Percentiles rank a stretch among this genome's conserved stretches.
Evolutionary conservation across 768 basidiomycete genomes (phyloP).

Genomic region (Xerocomus spinulosus): DNA sequence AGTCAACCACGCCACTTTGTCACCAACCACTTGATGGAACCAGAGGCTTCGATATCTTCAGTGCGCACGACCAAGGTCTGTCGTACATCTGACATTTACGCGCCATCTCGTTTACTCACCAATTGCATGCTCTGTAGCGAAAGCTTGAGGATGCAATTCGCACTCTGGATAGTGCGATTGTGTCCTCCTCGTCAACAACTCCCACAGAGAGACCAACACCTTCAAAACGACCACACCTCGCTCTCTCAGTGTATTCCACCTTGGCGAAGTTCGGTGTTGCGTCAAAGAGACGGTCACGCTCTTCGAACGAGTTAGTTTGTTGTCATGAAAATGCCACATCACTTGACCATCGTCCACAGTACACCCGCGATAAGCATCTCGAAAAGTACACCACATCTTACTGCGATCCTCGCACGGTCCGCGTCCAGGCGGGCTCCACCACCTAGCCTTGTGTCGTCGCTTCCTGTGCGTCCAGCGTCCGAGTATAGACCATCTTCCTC

Average conservation of each 20-base stretch:
- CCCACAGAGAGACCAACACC: slow-evolving; percentile 32
- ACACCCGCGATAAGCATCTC: slow-evolving; percentile 31
- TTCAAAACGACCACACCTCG: slow-evolving; percentile 50
- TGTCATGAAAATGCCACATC: neutral
- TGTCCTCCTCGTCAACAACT: slow-evolving; percentile 30
- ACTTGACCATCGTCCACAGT: slow-evolving; percentile 1
- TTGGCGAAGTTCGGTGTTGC: slow-evolving; percentile 74
- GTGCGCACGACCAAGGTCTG: slow-evolving; percentile 44
- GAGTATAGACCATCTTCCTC: slow-evolving; percentile 80
- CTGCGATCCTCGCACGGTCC: slow-evolving; percentile 66
- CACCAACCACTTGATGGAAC: slow-evolving; percentile 11
- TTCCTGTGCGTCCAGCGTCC: slow-evolving; percentile 31
- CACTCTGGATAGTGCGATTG: slow-evolving; percentile 61
- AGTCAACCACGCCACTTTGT: slow-evolving; percentile 1
- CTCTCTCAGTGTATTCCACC: slow-evolving; percentile 69
- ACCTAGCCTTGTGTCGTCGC: slow-evolving; percentile 36
- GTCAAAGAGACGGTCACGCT: slow-evolving; percentile 40
- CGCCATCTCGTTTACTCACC: neutral
- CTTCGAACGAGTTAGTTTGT: slow-evolving; percentile 23
- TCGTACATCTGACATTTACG: neutral
- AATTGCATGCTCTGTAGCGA: slow-evolving; percentile 39
- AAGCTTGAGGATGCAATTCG: slow-evolving; percentile 82
- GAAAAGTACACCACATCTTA: slow-evolving; percentile 64
- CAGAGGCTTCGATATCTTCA: slow-evolving; percentile 13
- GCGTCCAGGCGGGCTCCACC: slow-evolving; percentile 50